phyloP scores from a whole-genome alignment of 1,284 basidiomycete species.

The Rhodotorula sp. region DNA sequence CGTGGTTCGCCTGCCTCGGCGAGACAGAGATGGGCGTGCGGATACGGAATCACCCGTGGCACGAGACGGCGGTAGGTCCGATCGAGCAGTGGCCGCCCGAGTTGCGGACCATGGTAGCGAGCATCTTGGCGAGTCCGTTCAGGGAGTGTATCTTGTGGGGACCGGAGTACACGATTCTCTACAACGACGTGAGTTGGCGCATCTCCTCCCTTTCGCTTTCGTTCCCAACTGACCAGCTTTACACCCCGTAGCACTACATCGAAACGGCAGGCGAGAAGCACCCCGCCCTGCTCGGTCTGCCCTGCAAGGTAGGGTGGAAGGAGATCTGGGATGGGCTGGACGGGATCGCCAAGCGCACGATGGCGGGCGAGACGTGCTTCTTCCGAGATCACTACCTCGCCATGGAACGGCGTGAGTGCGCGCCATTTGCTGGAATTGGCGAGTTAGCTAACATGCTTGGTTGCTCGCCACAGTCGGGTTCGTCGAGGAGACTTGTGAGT shows the following conservation, averaged over 20 bases:
- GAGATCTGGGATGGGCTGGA: conserved; percentile 39
- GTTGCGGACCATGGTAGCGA: conserved; percentile 24
- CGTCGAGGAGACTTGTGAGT: conserved; percentile 33
- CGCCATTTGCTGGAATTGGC: too few species aligned
- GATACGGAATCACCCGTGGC: conserved; percentile 22
- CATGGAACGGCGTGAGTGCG: conserved; percentile 20
- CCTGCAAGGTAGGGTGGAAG: conserved; percentile 38
- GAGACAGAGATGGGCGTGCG: conserved; percentile 19
- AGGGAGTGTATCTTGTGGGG: conserved; percentile 35
- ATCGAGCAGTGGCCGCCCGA: conserved; percentile 25
- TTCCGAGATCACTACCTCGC: conserved; percentile 34
- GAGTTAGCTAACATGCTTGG: background rate
- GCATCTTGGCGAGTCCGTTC: conserved; percentile 29
- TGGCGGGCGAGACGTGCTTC: conserved; percentile 28
- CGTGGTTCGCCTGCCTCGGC: conserved; percentile 10
- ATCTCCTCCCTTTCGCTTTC: background rate
- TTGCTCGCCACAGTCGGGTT: conserved; percentile 4
- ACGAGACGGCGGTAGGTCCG: conserved; percentile 24
- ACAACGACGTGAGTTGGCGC: conserved; percentile 18
- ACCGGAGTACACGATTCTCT: conserved; percentile 17
- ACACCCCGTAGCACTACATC: conserved; percentile 10
- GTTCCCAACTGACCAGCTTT: background rate
- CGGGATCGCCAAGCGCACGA: conserved; percentile 24
- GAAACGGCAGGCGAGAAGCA: conserved; percentile 38
- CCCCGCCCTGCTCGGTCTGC: conserved; percentile 35